These are phyloP conservation scores for Acanthochlamys bracteata DNA, from an alignment of 106 monocot genomes.

Conservation along the genomic window DNA sequence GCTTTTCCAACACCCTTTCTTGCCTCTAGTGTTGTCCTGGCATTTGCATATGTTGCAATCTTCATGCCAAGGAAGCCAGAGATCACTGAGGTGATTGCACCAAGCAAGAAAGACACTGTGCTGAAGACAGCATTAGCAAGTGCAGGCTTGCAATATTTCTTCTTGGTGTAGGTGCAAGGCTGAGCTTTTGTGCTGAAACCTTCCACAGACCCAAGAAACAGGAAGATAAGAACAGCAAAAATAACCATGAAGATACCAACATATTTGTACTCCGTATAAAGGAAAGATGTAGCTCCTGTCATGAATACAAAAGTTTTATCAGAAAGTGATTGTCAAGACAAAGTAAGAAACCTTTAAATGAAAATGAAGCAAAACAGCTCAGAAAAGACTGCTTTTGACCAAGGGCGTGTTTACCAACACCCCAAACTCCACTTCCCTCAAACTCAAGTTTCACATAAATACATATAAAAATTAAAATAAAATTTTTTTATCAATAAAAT, in stretches of 20 bases:
- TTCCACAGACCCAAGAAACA: conserved; percentile 33
- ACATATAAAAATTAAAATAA: too few relatives aligned
- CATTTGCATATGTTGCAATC: conserved; percentile 63
- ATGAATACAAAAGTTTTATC: background rate
- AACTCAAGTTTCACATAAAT: too few relatives aligned
- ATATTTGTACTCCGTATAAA: conserved; percentile 31
- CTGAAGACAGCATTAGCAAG: conserved; percentile 58
- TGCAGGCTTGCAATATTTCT: conserved; percentile 46
- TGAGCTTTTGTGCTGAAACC: conserved; percentile 42
- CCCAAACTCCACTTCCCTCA: too few relatives aligned
- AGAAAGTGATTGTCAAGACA: background rate
- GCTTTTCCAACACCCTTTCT: conserved; percentile 65
- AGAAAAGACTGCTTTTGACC: too few relatives aligned
- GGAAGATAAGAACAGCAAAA: conserved; percentile 30
- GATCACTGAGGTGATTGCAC: conserved; percentile 47
- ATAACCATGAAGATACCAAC: conserved; percentile 28
- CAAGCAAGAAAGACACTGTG: conserved; percentile 49
- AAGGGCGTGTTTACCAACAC: too few relatives aligned
- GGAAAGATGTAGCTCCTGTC: conserved; percentile 34
- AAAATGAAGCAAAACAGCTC: background rate
- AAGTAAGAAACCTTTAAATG: background rate
- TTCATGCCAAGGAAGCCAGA: conserved; percentile 68
- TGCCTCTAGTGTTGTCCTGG: conserved; percentile 55
- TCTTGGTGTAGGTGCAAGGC: conserved; percentile 54
- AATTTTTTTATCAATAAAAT: too few relatives aligned